phyloP scores from a whole-genome alignment of 2,329 filamentous ascomycete species.

The Neofusicoccum kwambonambiense region DNA sequence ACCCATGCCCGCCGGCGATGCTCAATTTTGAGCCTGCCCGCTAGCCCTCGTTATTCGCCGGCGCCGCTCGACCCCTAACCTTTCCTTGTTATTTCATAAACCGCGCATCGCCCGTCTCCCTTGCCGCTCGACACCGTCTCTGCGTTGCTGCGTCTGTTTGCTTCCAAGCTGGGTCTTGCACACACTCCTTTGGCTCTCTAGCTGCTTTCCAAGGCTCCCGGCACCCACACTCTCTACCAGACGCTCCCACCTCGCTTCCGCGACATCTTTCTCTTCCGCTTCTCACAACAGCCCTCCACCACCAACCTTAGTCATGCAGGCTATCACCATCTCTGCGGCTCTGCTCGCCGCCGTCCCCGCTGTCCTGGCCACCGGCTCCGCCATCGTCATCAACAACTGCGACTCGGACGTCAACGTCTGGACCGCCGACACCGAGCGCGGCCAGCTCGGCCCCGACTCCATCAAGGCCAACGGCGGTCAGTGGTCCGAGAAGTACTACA shows the following conservation, averaged over 20 bases:
- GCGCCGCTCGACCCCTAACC: slow-evolving; percentile 24
- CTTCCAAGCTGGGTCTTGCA: slow-evolving; percentile 39
- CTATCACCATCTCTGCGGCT: slow-evolving; percentile 32
- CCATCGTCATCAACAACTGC: slow-evolving; percentile 40
- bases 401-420: slow-evolving; percentile 37
- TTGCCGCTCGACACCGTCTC: slow-evolving; percentile 23
- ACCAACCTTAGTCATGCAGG: slow-evolving; percentile 29
- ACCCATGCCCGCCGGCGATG: slow-evolving; percentile 21
- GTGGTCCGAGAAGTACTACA: slow-evolving; percentile 25
- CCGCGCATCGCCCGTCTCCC: slow-evolving; percentile 32
- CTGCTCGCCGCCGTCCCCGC: slow-evolving; percentile 32
- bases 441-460: slow-evolving; percentile 29
- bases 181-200: slow-evolving; percentile 39
- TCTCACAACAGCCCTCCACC: background rate
- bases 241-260: background rate
- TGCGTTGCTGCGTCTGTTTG: slow-evolving; percentile 18
- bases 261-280: background rate
- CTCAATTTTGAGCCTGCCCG: slow-evolving; percentile 20
- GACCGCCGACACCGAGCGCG: slow-evolving; percentile 33
- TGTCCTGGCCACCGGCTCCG: slow-evolving; percentile 22
- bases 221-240: slow-evolving; percentile 33
- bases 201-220: slow-evolving; percentile 43
- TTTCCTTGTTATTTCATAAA: slow-evolving; percentile 30
- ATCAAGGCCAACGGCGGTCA: slow-evolving; percentile 27
- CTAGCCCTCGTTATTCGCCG: slow-evolving; percentile 35